Base-by-base conservation (phyloP, 495 filamentous ascomycete species). In the Aspergillus leporis region DNA sequence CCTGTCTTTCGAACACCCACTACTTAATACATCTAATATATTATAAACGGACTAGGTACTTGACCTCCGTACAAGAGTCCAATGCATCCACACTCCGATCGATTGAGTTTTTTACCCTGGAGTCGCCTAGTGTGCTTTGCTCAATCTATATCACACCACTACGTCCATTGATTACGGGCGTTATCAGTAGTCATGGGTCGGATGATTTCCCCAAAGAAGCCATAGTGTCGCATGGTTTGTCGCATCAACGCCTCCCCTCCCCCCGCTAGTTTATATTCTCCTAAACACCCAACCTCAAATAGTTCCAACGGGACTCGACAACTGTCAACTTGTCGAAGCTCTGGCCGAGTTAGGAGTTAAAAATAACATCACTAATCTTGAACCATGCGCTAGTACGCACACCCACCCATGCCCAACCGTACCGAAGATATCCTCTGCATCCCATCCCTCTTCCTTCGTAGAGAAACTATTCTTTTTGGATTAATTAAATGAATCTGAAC, bases 201-300 rank as follows among this genome's bases (percentile, higher is more conserved):
- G 57, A 53, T 45, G 50, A 59, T 47, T 59, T 59, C 50, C 57
- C 57, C 50, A 47, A 59, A 53, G n/a, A 36, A 52, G 40, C 30
- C 40, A 58, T 51, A 22, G 48, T 51, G 56, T 58, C 48, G 19
- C 36, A 58, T 47, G 49, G 47, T 28, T 21, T 52, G 40, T 43
- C 51, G 57, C 43, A 51, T 59, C 41, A 59, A 21, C 9, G 19
- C 31, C 30, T 28, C 13, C 25, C 50, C 34, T 31, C 7, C 32
- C 49, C 5, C 51, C 32, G 32, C 13, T 22, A 53, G 50, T 52
- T 12, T 52, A 10, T 23, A 41, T 40, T 3, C 3, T 41, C 18
- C 34, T 36, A 32, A 23, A 52, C 43, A 47, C 50, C 50, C 50
- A 3, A 38, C n/a, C 19, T 52, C 18, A 52, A n/a, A 38, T 52